Evolutionary conservation across 2,329 filamentous ascomycete genomes (phyloP).

Genomic region (Nannizzia gypsea): DNA sequence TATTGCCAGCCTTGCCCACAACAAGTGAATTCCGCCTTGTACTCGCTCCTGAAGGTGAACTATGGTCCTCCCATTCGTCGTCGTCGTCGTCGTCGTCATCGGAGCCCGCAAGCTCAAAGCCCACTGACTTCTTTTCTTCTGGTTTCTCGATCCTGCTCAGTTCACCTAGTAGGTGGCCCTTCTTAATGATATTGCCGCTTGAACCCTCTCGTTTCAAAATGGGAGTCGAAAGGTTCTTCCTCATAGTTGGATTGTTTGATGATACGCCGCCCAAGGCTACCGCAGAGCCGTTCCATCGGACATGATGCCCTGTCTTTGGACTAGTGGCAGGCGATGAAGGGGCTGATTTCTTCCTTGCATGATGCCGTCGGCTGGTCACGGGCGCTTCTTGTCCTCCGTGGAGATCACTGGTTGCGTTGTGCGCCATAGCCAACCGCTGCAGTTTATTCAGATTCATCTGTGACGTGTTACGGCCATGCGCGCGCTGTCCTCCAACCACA

Average conservation of each 20-base stretch:
- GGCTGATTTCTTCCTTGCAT: conserved; percentile 38
- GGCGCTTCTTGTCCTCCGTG: conserved; percentile 13
- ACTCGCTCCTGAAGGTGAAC: conserved; percentile 37
- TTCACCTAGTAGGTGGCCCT: conserved; percentile 22
- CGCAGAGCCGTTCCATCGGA: conserved; percentile 34
- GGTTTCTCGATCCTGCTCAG: conserved; percentile 3
- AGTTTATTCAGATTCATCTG: conserved; percentile 36
- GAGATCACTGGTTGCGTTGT: conserved; percentile 23
- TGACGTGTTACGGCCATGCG: conserved; percentile 33
- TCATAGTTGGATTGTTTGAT: conserved; percentile 28
- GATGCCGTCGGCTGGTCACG: conserved; percentile 21
- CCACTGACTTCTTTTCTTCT: conserved; percentile 34
- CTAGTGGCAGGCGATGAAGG: conserved; percentile 34
- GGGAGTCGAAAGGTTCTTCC: conserved; percentile 36
- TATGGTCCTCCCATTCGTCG: conserved; percentile 38
- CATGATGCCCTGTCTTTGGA: conserved; percentile 26
- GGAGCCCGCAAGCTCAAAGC: conserved; percentile 35
- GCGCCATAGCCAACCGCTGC: conserved; percentile 25
- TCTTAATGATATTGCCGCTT: conserved; percentile 27
- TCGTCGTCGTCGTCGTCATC: conserved; percentile 32
- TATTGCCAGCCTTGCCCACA: conserved; percentile 15
- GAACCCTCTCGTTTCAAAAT: conserved; percentile 31
- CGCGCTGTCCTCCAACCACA: conserved; percentile 29
- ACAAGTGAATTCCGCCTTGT: conserved; percentile 36
- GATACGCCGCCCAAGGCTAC: conserved; percentile 24